Conservation (phyloP, 148 eudicot species). For the Rhododendron molle region DNA sequence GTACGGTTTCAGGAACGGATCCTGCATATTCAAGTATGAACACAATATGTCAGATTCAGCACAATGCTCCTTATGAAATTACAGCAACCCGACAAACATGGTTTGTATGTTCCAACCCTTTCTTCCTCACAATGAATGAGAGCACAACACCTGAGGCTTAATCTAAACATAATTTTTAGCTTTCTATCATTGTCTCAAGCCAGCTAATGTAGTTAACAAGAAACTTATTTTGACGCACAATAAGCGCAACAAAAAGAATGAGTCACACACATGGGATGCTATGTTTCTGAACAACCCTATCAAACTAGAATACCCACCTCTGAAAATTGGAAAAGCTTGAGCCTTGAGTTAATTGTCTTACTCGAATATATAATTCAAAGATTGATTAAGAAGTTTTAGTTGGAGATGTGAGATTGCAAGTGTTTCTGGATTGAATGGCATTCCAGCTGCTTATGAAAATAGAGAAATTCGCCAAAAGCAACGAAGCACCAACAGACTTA, state of each 20-base stretch:
- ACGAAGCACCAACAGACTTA: neutral
- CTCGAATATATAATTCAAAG: neutral
- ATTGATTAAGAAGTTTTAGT: neutral
- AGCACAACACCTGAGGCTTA: neutral
- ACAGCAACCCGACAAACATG: neutral
- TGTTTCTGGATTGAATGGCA: neutral
- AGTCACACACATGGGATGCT: neutral
- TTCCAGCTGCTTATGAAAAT: neutral
- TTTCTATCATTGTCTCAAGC: neutral
- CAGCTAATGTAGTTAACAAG: neutral
- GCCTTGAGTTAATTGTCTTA: neutral
- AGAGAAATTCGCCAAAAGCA: neutral
- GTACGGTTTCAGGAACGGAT: slow-evolving; percentile 27
- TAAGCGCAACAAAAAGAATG: neutral
- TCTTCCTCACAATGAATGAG: neutral
- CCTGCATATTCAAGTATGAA: slow-evolving; percentile 21
- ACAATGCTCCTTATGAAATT: neutral
- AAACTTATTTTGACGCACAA: neutral
- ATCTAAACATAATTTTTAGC: neutral
- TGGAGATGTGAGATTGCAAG: neutral
- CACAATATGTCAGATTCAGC: neutral
- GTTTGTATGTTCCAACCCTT: neutral
- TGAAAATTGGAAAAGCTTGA: neutral
- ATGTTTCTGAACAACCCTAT: neutral
- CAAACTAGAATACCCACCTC: neutral